Evolutionary conservation across 1,284 basidiomycete genomes (phyloP).

Genomic region (Irpex sp.): DNA sequence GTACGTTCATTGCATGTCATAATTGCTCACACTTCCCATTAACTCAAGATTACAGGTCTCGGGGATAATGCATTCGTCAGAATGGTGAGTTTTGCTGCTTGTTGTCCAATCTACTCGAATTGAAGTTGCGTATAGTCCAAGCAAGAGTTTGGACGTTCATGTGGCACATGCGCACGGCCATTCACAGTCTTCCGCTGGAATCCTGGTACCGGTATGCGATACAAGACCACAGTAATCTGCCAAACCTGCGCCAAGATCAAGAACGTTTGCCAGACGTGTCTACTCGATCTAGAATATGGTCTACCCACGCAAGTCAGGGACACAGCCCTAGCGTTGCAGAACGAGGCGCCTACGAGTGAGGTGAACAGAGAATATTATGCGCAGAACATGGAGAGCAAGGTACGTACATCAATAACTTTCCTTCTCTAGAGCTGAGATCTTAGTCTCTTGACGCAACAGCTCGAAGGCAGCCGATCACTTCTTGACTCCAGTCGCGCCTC

Average conservation of each 20-base stretch:
- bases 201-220: constrained; percentile 88
- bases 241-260: constrained; percentile 99
- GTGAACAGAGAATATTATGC: constrained; percentile 98
- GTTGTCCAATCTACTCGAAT: constrained; percentile 1
- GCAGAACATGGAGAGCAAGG: constrained; percentile 92
- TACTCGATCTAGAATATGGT: constrained; percentile 94
- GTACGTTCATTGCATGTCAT: constrained; percentile 40
- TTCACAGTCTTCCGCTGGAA: constrained; percentile 99
- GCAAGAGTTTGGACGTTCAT: constrained; percentile 93
- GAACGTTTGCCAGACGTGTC: constrained; percentile 98
- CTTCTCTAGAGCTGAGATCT: not conserved
- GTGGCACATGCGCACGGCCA: constrained; percentile 92
- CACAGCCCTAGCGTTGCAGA: constrained; percentile 86
- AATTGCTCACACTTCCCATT: not conserved
- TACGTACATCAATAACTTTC: constrained; percentile 30
- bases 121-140: constrained; percentile 62
- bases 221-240: constrained; percentile 98
- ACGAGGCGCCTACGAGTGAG: constrained; percentile 90
- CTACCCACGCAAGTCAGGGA: constrained; percentile 97
- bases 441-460: constrained; percentile 31
- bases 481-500: constrained; percentile 68
- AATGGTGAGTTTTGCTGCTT: constrained; percentile 60
- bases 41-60: constrained; percentile 53
- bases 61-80: constrained; percentile 87
- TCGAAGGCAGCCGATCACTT: constrained; percentile 65